phyloP scores from a whole-genome alignment of 257 asterid genomes.

The Rehmannia glutinosa region DNA sequence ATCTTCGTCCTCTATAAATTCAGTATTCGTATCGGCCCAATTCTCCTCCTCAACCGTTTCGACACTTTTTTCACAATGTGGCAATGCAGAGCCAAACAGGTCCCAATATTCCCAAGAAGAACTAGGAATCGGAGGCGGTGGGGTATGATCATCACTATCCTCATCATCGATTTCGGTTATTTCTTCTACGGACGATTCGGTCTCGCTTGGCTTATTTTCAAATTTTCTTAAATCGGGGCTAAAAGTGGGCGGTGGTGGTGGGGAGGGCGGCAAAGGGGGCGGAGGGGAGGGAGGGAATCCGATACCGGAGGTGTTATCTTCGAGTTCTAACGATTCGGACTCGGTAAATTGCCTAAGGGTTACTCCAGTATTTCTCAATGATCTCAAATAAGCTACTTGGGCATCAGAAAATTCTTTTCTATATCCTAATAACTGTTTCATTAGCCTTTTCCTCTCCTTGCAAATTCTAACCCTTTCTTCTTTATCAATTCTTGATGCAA shows the following conservation, averaged over 20 bases:
- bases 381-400: conserved; percentile 65
- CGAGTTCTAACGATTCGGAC: conserved; percentile 68
- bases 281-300: conserved; percentile 75
- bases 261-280: conserved; percentile 59
- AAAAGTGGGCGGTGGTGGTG: conserved; percentile 76
- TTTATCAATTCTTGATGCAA: conserved; percentile 61
- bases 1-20: conserved; percentile 50
- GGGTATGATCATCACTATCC: conserved; percentile 39
- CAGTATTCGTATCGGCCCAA: conserved; percentile 61
- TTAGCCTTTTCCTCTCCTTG: conserved; percentile 66
- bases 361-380: conserved; percentile 69
- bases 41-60: conserved; percentile 52
- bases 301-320: conserved; percentile 37
- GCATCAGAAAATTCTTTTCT: conserved; percentile 73
- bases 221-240: conserved; percentile 56
- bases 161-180: conserved; percentile 39
- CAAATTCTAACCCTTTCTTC: conserved; percentile 70
- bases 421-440: conserved; percentile 53
- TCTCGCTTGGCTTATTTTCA: conserved; percentile 13
- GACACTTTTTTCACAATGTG: conserved; percentile 21
- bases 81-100: conserved; percentile 41
- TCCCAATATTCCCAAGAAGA: conserved; percentile 72
- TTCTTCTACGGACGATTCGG: conserved; percentile 33
- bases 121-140: conserved; percentile 55
- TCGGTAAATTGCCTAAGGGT: conserved; percentile 88